A percentile compares a stretch with the other conserved stretches of the same genome.
Evolutionary conservation across 139 green algal genomes (phyloP).

Genomic region (Micractinium conductrix): DNA sequence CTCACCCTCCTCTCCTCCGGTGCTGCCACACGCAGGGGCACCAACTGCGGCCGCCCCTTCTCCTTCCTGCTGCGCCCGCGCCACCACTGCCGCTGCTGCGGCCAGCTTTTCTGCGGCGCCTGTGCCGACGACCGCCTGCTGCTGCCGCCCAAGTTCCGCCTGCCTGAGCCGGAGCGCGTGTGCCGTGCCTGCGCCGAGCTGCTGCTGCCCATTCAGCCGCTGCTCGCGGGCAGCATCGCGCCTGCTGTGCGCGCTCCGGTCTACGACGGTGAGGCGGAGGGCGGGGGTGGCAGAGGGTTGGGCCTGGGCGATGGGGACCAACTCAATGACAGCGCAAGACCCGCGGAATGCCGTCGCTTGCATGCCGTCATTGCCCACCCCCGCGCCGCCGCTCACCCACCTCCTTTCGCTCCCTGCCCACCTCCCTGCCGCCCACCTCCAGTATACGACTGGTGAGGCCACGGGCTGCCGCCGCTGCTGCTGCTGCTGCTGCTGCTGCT

Average conservation of each 20-base stretch:
- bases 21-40: neutral
- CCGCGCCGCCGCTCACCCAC: no score
- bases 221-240: constrained; percentile 59
- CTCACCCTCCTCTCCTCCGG: neutral
- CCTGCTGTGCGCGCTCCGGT: constrained; percentile 55
- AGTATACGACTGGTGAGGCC: no score
- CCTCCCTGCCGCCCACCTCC: no score
- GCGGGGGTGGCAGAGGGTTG: no score
- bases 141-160: constrained; percentile 82
- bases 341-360: no score
- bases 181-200: constrained; percentile 70
- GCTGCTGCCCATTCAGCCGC: constrained; percentile 75
- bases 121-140: constrained; percentile 66
- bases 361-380: no score
- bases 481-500: no score
- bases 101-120: constrained; percentile 76
- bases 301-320: no score
- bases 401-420: no score
- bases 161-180: constrained; percentile 65
- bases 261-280: no score
- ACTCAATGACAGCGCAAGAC: no score
- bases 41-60: constrained; percentile 65
- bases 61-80: constrained; percentile 58
- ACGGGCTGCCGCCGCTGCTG: no score
- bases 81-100: constrained; percentile 83